Evolutionary conservation across 129 eudicot genomes (phyloP).

Genomic region (Oenanthe sinensis): DNA sequence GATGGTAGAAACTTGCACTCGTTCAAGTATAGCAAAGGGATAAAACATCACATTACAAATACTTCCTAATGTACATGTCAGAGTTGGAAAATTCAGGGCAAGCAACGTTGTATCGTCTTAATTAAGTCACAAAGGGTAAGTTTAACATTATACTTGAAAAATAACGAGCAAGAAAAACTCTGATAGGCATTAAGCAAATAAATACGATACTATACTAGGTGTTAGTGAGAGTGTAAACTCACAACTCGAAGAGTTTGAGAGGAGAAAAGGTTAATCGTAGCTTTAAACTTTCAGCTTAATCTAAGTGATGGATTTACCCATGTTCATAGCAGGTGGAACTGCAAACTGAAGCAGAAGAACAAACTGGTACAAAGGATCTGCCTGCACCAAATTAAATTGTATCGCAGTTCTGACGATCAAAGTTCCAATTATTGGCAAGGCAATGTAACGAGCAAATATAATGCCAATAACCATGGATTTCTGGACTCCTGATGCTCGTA

Average conservation of each 20-base stretch:
- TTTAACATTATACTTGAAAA: too few relatives aligned
- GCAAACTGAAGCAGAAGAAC: constrained; percentile 77
- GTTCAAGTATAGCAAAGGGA: background rate
- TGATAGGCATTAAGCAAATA: too few relatives aligned
- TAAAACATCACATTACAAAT: background rate
- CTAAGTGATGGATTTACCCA: constrained; percentile 31
- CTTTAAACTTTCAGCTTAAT: background rate
- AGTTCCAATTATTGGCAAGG: constrained; percentile 61
- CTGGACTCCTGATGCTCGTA: constrained; percentile 50
- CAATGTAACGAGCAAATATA: constrained; percentile 40
- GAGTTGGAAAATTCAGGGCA: too few relatives aligned
- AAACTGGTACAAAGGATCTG: constrained; percentile 55
- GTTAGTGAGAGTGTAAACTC: too few relatives aligned
- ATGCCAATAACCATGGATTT: constrained; percentile 44
- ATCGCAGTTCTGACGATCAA: constrained; percentile 50
- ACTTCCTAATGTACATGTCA: too few relatives aligned
- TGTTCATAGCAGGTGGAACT: constrained; percentile 88
- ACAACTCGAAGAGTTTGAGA: background rate
- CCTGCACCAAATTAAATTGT: constrained; percentile 37
- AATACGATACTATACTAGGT: too few relatives aligned
- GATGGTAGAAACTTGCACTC: background rate
- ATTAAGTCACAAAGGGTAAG: too few relatives aligned
- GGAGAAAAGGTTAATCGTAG: background rate
- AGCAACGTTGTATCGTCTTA: too few relatives aligned
- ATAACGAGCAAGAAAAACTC: too few relatives aligned